These are phyloP conservation scores for Hypholoma sublateritium DNA, from an alignment of 768 basidiomycete genomes.

Conservation along the genomic window DNA sequence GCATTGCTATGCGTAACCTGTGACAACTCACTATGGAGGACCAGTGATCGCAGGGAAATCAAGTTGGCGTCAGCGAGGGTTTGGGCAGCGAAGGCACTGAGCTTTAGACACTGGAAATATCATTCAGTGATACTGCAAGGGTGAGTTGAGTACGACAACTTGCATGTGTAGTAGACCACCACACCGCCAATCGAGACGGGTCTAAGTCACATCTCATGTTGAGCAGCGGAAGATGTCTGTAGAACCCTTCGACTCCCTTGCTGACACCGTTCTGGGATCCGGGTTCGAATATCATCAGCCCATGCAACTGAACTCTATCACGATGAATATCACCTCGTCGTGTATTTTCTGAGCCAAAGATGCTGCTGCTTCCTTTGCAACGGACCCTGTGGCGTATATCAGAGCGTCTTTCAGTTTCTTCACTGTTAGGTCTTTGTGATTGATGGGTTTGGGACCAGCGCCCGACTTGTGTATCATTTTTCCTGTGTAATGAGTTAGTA, in stretches of 20 bases:
- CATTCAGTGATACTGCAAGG: background rate
- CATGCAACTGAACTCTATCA: background rate
- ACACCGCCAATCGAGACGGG: constrained; percentile 48
- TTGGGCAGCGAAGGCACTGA: constrained; percentile 57
- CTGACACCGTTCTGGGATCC: constrained; percentile 42
- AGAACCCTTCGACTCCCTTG: constrained; percentile 53
- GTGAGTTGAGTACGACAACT: constrained; percentile 8
- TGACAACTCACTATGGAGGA: constrained; percentile 44
- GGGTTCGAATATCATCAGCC: background rate
- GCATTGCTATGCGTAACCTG: background rate
- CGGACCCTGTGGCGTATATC: constrained; percentile 42
- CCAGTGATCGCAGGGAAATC: constrained; percentile 41
- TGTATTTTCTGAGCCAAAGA: constrained; percentile 50
- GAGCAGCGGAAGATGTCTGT: constrained; percentile 56
- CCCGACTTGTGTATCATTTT: constrained; percentile 61
- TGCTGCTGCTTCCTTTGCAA: constrained; percentile 48
- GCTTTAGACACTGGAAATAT: constrained; percentile 39
- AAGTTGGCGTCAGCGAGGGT: constrained; percentile 43
- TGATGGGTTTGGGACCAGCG: constrained; percentile 62
- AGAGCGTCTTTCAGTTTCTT: constrained; percentile 56
- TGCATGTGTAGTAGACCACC: constrained; percentile 57
- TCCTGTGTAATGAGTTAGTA: constrained; percentile 33
- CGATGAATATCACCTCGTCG: constrained; percentile 36
- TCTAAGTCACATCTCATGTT: constrained; percentile 67
- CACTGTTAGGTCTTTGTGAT: constrained; percentile 46